These are phyloP conservation scores for Ophiostoma sp. DNA, from an alignment of 2,329 filamentous ascomycete genomes.

Conservation along the genomic window DNA sequence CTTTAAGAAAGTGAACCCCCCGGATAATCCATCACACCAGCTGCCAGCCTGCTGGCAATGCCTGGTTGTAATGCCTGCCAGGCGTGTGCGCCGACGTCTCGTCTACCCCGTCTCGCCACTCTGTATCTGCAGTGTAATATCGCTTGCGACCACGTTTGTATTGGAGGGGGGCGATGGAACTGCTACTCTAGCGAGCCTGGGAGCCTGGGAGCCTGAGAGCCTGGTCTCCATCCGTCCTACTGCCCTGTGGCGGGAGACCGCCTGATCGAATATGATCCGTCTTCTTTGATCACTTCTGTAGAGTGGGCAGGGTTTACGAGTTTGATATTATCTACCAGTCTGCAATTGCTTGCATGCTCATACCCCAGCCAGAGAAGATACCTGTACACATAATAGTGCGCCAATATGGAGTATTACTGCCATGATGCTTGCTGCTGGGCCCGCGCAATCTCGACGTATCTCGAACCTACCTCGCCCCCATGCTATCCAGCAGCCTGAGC, in stretches of 20 bases:
- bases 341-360: not conserved
- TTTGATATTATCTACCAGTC: not conserved
- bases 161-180: not conserved
- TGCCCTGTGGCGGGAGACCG: not conserved
- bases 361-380: not conserved
- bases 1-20: too few relatives aligned
- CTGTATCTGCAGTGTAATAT: not conserved
- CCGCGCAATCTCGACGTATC: not conserved
- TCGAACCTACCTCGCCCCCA: not conserved
- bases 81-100: not conserved
- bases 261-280: not conserved
- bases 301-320: too few relatives aligned
- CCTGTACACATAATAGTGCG: not conserved
- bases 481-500: not conserved
- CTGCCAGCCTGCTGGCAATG: too few relatives aligned
- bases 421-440: conserved; percentile 6
- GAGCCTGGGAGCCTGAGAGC: too few relatives aligned
- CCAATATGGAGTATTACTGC: not conserved
- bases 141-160: not conserved
- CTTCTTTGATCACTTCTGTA: not conserved
- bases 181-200: not conserved
- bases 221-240: not conserved
- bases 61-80: not conserved
- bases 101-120: not conserved
- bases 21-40: too few relatives aligned